phyloP scores from a whole-genome alignment of 2,329 filamentous ascomycete species.

The Phialemoniopsis sp. region DNA sequence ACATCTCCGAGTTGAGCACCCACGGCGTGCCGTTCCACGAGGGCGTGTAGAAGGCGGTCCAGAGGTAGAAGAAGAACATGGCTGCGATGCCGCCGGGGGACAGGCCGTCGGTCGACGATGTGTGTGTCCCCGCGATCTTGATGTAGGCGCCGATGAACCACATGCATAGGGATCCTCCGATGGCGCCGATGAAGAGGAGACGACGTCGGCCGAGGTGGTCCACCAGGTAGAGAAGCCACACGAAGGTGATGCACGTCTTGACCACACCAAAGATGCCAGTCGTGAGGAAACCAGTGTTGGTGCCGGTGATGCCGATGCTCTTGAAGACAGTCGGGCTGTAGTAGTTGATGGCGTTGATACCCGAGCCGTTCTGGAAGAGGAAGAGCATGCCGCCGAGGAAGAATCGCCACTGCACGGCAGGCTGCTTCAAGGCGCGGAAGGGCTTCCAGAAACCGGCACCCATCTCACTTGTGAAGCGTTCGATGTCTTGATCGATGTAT shows the following conservation, averaged over 20 bases:
- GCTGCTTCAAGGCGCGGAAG: constrained; percentile 53
- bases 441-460: constrained; percentile 74
- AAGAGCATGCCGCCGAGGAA: constrained; percentile 71
- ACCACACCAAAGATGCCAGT: constrained; percentile 77
- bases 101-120: constrained; percentile 7
- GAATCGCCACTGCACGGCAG: constrained; percentile 64
- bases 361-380: constrained; percentile 73
- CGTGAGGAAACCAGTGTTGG: constrained; percentile 45
- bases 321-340: constrained; percentile 67
- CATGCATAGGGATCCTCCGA: constrained; percentile 57
- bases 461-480: constrained; percentile 57
- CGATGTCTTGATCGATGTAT: constrained; percentile 66
- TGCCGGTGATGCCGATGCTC: constrained; percentile 40
- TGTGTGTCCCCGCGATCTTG: constrained; percentile 36
- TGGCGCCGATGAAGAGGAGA: constrained; percentile 60
- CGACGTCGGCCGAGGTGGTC: constrained; percentile 52
- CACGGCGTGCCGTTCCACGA: constrained; percentile 72
- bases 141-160: constrained; percentile 62
- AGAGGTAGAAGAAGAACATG: constrained; percentile 71
- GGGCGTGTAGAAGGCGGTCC: constrained; percentile 69
- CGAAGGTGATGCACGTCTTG: constrained; percentile 63
- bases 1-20: constrained; percentile 75
- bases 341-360: constrained; percentile 79
- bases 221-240: constrained; percentile 68
- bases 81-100: constrained; percentile 47